Evolutionary conservation across 306 rosid species (phyloP).

Genomic region (Erythrophleum fordii): DNA sequence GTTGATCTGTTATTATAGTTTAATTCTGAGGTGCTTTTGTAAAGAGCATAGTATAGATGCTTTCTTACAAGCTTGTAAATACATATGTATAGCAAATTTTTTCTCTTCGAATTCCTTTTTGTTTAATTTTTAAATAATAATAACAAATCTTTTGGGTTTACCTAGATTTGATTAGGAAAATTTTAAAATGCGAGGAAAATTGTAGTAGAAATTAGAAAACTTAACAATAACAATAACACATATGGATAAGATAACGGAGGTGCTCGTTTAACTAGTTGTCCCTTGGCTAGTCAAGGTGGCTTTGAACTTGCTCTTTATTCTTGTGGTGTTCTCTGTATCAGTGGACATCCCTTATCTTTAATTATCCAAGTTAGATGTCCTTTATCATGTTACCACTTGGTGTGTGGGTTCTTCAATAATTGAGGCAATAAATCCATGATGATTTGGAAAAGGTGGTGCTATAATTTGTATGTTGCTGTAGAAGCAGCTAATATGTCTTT

Average conservation of each 20-base stretch:
- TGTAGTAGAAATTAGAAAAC: too few relatives aligned
- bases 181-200: too few relatives aligned
- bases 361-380: not conserved
- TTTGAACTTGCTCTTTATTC: not conserved
- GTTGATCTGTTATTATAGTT: not conserved
- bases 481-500: not conserved
- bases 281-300: not conserved
- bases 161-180: not conserved
- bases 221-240: too few relatives aligned
- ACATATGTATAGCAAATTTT: not conserved
- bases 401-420: not conserved
- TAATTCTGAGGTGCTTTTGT: not conserved
- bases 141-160: not conserved
- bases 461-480: not conserved
- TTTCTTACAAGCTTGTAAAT: not conserved
- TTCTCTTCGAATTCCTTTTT: not conserved
- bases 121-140: not conserved
- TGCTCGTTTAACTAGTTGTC: constrained; percentile 1
- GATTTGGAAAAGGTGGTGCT: not conserved
- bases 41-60: not conserved
- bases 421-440: not conserved
- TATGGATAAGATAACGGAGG: too few relatives aligned
- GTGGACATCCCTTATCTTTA: constrained; percentile 6
- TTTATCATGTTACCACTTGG: not conserved
- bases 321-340: not conserved